These are phyloP conservation scores for Wickerhamomyces sydowiorum DNA, from an alignment of 805 yeast species.

Conservation along the genomic window DNA sequence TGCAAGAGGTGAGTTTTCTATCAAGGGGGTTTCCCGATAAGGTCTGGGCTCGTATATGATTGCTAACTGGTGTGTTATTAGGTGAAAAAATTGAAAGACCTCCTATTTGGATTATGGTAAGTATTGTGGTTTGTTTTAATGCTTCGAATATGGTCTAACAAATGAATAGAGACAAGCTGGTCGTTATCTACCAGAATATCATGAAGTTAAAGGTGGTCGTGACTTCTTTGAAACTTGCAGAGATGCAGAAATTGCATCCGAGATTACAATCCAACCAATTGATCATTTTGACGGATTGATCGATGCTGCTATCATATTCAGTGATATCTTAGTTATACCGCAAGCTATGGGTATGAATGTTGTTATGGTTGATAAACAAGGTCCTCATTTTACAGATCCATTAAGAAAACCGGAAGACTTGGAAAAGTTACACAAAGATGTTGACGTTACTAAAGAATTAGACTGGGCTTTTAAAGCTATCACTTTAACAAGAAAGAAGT, in stretches of 20 bases:
- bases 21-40: too few relatives aligned
- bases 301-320: slow-evolving; percentile 96
- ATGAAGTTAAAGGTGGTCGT: slow-evolving; percentile 73
- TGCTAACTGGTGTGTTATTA: slow-evolving; percentile 9
- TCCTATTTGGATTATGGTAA: slow-evolving; percentile 97
- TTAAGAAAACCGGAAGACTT: slow-evolving; percentile 70
- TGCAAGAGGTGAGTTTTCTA: slow-evolving; percentile 51
- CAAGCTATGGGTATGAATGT: slow-evolving; percentile 98
- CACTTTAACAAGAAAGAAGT: slow-evolving; percentile 78
- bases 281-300: slow-evolving; percentile 82
- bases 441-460: slow-evolving; percentile 69
- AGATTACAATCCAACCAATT: slow-evolving; percentile 92
- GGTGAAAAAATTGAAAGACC: slow-evolving; percentile 89
- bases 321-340: slow-evolving; percentile 93
- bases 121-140: too few relatives aligned
- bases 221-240: slow-evolving; percentile 96
- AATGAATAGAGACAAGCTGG: slow-evolving; percentile 99
- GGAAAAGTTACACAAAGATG: slow-evolving; percentile 48
- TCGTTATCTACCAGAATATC: slow-evolving; percentile 85
- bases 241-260: slow-evolving; percentile 90
- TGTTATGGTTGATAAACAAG: slow-evolving; percentile 89
- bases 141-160: too few relatives aligned
- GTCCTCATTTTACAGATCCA: slow-evolving; percentile 91
- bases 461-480: slow-evolving; percentile 97
- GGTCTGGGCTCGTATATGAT: background rate